These are phyloP conservation scores for Lactarius deliciosus DNA, from an alignment of 768 basidiomycete genomes.

Conservation along the genomic window DNA sequence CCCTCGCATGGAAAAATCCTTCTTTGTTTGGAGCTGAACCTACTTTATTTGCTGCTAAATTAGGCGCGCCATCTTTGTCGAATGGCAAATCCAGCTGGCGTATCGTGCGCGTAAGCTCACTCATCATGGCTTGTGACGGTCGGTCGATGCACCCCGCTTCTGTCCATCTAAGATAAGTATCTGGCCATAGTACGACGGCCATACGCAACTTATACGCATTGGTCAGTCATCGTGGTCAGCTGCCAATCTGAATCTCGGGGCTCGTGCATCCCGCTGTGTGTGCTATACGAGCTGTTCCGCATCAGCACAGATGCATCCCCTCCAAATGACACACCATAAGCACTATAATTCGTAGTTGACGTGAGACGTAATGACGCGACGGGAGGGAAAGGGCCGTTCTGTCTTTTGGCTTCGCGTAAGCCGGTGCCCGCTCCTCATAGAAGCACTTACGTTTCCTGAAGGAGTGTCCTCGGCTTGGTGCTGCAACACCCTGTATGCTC, in stretches of 20 bases:
- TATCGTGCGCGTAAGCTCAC: neutral
- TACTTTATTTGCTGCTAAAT: neutral
- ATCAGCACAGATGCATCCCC: neutral
- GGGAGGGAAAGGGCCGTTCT: slow-evolving; percentile 1
- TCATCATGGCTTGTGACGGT: neutral
- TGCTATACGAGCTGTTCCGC: neutral
- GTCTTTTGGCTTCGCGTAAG: slow-evolving; percentile 17
- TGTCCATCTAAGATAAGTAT: neutral
- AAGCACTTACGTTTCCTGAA: slow-evolving; percentile 11
- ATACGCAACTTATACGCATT: neutral
- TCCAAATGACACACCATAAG: slow-evolving; percentile 12
- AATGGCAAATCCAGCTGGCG: neutral
- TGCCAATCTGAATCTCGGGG: neutral
- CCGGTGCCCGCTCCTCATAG: neutral
- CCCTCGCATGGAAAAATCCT: neutral
- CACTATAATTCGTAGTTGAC: slow-evolving; percentile 1
- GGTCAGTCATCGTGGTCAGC: neutral
- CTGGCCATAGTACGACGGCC: neutral
- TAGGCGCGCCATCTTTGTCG: neutral
- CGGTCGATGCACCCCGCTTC: neutral
- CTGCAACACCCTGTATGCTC: neutral
- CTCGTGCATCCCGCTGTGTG: neutral
- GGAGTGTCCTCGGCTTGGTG: neutral
- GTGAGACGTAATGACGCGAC: slow-evolving; percentile 23
- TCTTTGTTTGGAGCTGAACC: neutral